A percentile compares a stretch with the other conserved stretches of the same genome.
Conservation (phyloP, 2,329 filamentous ascomycete species). For the Xylariaceae sp. region DNA sequence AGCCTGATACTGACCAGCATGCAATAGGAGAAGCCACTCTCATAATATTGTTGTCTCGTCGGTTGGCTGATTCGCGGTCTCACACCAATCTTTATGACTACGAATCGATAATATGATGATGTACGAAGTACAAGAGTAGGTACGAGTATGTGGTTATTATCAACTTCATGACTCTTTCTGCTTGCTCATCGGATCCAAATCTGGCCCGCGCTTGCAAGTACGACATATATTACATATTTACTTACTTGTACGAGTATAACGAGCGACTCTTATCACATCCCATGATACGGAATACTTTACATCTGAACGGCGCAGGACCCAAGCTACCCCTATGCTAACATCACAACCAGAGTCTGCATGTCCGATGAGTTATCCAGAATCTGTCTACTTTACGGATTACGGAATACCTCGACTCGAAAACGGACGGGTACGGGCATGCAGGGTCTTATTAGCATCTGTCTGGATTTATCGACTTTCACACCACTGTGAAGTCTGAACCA, state of each 20-base stretch:
- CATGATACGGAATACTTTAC: too few relatives aligned
- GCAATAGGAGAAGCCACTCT: conserved; percentile 5
- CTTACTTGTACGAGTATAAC: too few relatives aligned
- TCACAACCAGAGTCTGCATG: conserved; percentile 3
- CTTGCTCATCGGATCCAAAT: too few relatives aligned
- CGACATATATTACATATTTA: too few relatives aligned
- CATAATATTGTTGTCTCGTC: neutral
- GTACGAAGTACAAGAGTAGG: too few relatives aligned
- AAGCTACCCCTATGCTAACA: neutral
- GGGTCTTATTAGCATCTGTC: neutral
- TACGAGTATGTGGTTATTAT: neutral
- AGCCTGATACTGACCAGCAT: neutral
- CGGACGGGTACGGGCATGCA: conserved; percentile 3
- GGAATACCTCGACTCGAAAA: neutral
- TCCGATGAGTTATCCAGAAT: neutral
- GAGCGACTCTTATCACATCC: too few relatives aligned
- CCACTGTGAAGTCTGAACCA: neutral
- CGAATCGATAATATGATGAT: neutral
- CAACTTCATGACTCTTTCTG: neutral
- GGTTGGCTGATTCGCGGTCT: neutral
- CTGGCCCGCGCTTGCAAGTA: too few relatives aligned
- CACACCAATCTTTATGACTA: neutral
- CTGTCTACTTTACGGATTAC: too few relatives aligned
- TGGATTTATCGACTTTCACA: neutral
- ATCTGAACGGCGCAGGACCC: neutral